Conservation (phyloP, 345 rosid species). For the Microthlaspi erraticum region DNA sequence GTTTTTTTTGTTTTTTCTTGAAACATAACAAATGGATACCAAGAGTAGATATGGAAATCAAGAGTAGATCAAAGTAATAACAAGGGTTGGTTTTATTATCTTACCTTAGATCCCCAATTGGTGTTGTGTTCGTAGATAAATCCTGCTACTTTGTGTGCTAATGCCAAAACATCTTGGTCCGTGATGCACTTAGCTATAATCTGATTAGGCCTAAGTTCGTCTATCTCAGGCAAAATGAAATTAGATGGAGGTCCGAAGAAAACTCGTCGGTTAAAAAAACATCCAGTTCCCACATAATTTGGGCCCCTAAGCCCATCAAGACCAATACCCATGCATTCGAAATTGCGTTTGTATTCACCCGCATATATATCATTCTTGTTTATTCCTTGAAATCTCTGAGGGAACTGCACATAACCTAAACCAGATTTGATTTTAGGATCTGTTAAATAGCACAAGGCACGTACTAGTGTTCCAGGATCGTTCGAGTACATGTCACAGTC, state of each 20-base stretch:
- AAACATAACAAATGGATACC: too few relatives aligned
- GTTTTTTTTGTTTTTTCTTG: too few relatives aligned
- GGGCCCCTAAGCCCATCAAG: constrained; percentile 59
- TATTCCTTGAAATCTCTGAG: constrained; percentile 61
- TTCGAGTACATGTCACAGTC: constrained; percentile 86
- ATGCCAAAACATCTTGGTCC: constrained; percentile 28
- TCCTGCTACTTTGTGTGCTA: constrained; percentile 59
- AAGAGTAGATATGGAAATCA: too few relatives aligned
- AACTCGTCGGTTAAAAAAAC: constrained; percentile 60
- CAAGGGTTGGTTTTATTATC: too few relatives aligned
- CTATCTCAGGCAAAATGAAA: constrained; percentile 45
- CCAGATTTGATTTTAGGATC: constrained; percentile 43
- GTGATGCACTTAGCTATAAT: constrained; percentile 40
- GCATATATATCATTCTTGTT: constrained; percentile 61
- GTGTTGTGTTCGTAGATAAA: constrained; percentile 60
- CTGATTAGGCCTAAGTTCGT: constrained; percentile 44
- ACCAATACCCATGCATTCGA: constrained; percentile 48
- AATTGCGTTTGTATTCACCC: constrained; percentile 47
- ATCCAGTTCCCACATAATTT: constrained; percentile 56
- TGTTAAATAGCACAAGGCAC: constrained; percentile 55
- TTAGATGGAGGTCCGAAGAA: constrained; percentile 55
- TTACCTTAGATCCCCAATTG: constrained; percentile 72
- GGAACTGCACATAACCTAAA: constrained; percentile 63
- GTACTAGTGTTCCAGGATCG: constrained; percentile 58
- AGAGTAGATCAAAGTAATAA: too few relatives aligned